Evolutionary conservation across 192 early-diverging fungal species (phyloP), one percentile per base, ranked within the genome.

Genomic region (Phlyctochytrium planicorne): DNA sequence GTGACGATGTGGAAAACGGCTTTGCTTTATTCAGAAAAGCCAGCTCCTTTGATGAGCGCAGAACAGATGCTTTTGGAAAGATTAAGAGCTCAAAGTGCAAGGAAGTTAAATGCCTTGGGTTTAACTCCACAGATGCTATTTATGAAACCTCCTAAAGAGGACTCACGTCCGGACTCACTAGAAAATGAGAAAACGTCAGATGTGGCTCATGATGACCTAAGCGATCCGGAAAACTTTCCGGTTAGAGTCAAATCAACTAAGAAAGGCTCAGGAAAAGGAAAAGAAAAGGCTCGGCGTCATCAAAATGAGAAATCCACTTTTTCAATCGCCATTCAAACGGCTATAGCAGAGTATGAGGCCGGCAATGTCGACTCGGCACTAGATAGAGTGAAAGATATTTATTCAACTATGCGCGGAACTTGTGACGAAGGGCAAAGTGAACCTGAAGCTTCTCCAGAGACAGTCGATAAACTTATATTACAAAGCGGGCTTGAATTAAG

Each of bases 1-100:
- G 37, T 77, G 3, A 73, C 77, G n/a, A 85, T 85, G 83, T 75
- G 78, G 36, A 67, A 69, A 35, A 85, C 83, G 23, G 83, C 78
- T 20, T 53, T 85, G 10, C 72, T 85, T 1, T 85, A 83, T 63
- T 65, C 78, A 6, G 66, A 80, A 52, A 66, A 71, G 53, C 76
- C 80, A 1, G 69, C 76, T 20, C 57, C 71, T 17, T 52, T 74
- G 23, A 75, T 67, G 29, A 79, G 59, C 16, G 72, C 75, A n/a
- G 76, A 79, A 27, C 59, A 70, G 29, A 68, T 67, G 64, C 62
- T 74, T 1, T 56, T 72, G 20, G 65, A 40, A 14, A 47, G 53
- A 20, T 53, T 68, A 14, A 66, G 61, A 36, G 65, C 69, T 12
- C 69, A 79, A 61, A 52, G 72, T 17, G 74, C 77, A 1, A 29